phyloP scores from a whole-genome alignment of 768 basidiomycete species.

The Russula foetens region DNA sequence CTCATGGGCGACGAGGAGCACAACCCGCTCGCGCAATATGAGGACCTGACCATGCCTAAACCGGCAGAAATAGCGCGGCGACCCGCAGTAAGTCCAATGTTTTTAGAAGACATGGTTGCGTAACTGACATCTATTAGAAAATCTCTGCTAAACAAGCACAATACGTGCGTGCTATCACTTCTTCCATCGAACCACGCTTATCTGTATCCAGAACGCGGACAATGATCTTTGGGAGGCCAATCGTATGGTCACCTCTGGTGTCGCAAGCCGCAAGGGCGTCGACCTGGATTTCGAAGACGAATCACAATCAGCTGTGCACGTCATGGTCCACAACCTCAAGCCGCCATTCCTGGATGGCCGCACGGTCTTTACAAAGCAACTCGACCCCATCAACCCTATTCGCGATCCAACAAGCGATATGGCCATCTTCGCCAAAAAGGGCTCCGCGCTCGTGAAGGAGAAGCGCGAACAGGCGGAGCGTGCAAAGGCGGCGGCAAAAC shows the following conservation, averaged over 20 bases:
- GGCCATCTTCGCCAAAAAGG: slow-evolving; percentile 95
- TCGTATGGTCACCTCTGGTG: slow-evolving; percentile 93
- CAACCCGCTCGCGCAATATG: slow-evolving; percentile 89
- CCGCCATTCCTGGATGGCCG: slow-evolving; percentile 97
- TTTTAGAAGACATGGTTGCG: background rate
- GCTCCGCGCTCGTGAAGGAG: slow-evolving; percentile 89
- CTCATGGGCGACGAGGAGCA: slow-evolving; percentile 86
- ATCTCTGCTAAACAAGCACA: slow-evolving; percentile 93
- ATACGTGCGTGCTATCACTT: slow-evolving; percentile 54
- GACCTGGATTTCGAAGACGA: slow-evolving; percentile 97
- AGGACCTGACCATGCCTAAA: slow-evolving; percentile 65
- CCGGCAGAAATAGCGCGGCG: slow-evolving; percentile 71
- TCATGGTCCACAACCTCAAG: slow-evolving; percentile 94
- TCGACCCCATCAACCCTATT: slow-evolving; percentile 96
- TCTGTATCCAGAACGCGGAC: slow-evolving; percentile 70
- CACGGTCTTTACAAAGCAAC: slow-evolving; percentile 90
- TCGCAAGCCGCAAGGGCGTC: slow-evolving; percentile 77
- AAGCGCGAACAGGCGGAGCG: slow-evolving; percentile 95
- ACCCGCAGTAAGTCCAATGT: slow-evolving; percentile 45
- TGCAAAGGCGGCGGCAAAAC: slow-evolving; percentile 92
- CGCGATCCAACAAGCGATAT: slow-evolving; percentile 90
- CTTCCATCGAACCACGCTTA: slow-evolving; percentile 4
- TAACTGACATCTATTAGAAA: slow-evolving; percentile 42
- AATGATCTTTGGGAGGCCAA: slow-evolving; percentile 99
- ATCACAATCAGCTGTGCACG: slow-evolving; percentile 91